phyloP scores from a whole-genome alignment of 768 basidiomycete species.

The Macrolepiota dolichaula region DNA sequence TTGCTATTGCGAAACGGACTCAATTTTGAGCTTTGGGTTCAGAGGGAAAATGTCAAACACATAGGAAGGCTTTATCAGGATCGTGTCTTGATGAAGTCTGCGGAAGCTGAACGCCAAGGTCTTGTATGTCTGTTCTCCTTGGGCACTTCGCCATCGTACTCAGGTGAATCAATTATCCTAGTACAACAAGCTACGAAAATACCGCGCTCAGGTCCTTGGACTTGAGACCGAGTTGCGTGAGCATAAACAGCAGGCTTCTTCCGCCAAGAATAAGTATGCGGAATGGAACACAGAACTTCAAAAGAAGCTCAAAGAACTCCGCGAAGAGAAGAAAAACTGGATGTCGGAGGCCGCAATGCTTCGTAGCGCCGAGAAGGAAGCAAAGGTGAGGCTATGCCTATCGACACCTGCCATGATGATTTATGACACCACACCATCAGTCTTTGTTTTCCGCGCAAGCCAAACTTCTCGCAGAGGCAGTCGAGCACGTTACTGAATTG shows the following conservation, averaged over 20 bases:
- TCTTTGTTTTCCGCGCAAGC: constrained; percentile 68
- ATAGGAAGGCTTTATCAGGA: constrained; percentile 79
- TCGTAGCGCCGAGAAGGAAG: constrained; percentile 68
- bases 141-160: neutral
- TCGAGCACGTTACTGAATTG: constrained; percentile 65
- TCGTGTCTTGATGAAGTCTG: constrained; percentile 65
- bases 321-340: constrained; percentile 82
- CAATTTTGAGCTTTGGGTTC: constrained; percentile 82
- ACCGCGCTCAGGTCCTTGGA: constrained; percentile 61
- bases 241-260: constrained; percentile 69
- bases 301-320: constrained; percentile 66
- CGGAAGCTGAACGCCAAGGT: constrained; percentile 79
- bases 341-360: constrained; percentile 63
- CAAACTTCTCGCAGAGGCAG: constrained; percentile 64
- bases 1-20: constrained; percentile 75
- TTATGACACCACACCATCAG: constrained; percentile 29
- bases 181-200: constrained; percentile 83
- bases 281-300: constrained; percentile 86
- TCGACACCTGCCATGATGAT: neutral
- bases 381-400: constrained; percentile 40
- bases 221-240: constrained; percentile 70
- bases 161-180: constrained; percentile 22
- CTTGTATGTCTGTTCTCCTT: constrained; percentile 46
- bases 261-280: constrained; percentile 72
- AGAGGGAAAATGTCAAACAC: constrained; percentile 77